Conservation (phyloP, 108 stramenopile species). For the Craspedostauros australis region DNA sequence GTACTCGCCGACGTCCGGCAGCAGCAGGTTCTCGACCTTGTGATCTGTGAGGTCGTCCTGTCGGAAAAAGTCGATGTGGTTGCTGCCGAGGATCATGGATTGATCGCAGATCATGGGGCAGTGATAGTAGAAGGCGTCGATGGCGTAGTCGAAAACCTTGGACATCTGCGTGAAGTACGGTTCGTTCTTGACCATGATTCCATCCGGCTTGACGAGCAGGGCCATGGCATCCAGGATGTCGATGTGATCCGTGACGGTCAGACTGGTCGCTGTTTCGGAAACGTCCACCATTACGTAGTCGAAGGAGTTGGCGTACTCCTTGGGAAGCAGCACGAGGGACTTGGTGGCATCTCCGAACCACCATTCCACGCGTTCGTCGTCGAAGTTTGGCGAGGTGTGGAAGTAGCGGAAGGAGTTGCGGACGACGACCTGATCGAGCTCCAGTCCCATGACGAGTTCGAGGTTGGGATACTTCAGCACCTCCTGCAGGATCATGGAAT, state of each 20-base stretch:
- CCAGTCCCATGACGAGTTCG: slow-evolving; percentile 51
- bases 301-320: slow-evolving; percentile 52
- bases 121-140: slow-evolving; percentile 17
- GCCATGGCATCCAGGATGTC: slow-evolving; percentile 63
- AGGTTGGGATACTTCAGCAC: slow-evolving; percentile 53
- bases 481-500: slow-evolving; percentile 65
- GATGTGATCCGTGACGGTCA: slow-evolving; percentile 51
- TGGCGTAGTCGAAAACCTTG: slow-evolving; percentile 30
- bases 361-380: slow-evolving; percentile 43
- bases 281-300: slow-evolving; percentile 13
- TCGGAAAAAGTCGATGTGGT: slow-evolving; percentile 33
- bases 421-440: slow-evolving; percentile 57
- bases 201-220: slow-evolving; percentile 70
- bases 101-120: slow-evolving; percentile 62
- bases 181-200: slow-evolving; percentile 83
- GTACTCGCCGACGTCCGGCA: background rate
- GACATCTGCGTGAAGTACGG: slow-evolving; percentile 20
- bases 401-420: slow-evolving; percentile 50
- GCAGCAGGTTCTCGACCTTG: slow-evolving; percentile 5
- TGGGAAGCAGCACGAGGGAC: slow-evolving; percentile 28
- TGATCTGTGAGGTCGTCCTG: slow-evolving; percentile 21
- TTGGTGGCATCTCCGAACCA: slow-evolving; percentile 47
- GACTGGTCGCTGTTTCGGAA: background rate
- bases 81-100: slow-evolving; percentile 34
- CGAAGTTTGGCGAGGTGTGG: slow-evolving; percentile 49